Evolutionary conservation across 2,329 filamentous ascomycete species (phyloP).

Genomic region (Dothideomycetidae sp.): DNA sequence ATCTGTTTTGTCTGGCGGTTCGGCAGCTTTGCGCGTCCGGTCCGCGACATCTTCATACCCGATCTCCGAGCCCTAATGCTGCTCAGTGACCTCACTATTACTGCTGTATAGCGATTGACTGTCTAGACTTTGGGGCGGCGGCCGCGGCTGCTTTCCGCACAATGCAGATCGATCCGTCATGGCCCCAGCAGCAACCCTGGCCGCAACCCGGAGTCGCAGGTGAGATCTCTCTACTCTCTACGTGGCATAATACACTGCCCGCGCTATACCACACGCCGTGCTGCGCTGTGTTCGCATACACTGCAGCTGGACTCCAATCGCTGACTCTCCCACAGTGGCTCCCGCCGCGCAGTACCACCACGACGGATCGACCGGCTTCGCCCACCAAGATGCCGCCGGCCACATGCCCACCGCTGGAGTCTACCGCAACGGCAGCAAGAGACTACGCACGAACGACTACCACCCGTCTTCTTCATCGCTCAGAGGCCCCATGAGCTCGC

Average conservation of each 20-base stretch:
- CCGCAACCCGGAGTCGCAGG: neutral
- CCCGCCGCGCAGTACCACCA: neutral
- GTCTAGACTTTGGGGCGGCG: neutral
- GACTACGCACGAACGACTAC: conserved; percentile 8
- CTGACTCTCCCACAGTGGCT: neutral
- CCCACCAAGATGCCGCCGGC: conserved; percentile 3
- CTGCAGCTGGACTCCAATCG: too few species aligned
- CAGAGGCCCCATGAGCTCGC: neutral
- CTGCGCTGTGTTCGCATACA: too few species aligned
- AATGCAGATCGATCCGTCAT: neutral
- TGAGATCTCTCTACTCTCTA: too few species aligned
- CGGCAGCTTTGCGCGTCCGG: neutral
- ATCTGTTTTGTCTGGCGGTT: too few species aligned
- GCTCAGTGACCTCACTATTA: neutral
- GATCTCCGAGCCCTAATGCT: neutral
- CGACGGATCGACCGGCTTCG: conserved; percentile 4
- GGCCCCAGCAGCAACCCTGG: neutral
- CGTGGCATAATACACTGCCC: too few species aligned
- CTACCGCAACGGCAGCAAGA: conserved; percentile 3
- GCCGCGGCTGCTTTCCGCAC: too few species aligned
- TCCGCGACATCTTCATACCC: too few species aligned
- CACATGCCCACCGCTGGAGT: neutral
- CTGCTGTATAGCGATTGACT: neutral
- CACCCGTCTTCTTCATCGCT: neutral
- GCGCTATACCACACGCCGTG: too few species aligned